Evolutionary conservation across 2,329 filamentous ascomycete species (phyloP).

Genomic region (Penicillium sp.): DNA sequence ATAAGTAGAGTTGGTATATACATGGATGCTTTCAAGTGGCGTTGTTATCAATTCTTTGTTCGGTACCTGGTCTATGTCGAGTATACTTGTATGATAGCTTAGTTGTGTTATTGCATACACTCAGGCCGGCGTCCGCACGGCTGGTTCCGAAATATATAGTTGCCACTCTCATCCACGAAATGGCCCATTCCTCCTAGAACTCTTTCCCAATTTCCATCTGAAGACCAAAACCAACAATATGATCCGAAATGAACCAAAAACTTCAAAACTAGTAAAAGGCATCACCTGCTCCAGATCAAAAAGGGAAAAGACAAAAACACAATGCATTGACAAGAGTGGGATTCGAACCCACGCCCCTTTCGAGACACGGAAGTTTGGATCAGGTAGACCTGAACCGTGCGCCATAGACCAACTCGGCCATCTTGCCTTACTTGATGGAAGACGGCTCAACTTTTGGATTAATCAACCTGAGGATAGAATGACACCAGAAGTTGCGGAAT

Average conservation of each 20-base stretch:
- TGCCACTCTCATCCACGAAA: no score
- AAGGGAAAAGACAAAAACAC: not conserved
- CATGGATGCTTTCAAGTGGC: not conserved
- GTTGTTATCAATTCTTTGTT: not conserved
- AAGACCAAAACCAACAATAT: no score
- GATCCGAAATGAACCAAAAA: not conserved
- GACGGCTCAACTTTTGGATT: not conserved
- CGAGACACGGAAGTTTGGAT: conserved; percentile 32
- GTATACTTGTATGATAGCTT: no score
- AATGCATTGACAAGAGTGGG: conserved; percentile 29
- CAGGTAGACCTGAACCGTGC: conserved; percentile 34
- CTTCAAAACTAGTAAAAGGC: not conserved
- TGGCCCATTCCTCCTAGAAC: no score
- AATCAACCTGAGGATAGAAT: not conserved
- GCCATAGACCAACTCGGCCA: conserved; percentile 43
- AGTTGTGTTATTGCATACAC: no score
- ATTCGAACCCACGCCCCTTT: conserved; percentile 34
- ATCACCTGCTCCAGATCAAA: not conserved
- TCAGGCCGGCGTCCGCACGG: no score
- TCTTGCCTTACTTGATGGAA: conserved; percentile 31
- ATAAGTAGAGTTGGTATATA: not conserved
- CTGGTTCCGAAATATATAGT: no score
- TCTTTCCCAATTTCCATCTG: no score
- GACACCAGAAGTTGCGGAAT: not conserved
- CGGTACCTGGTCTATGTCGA: not conserved